A percentile compares a stretch with the other conserved stretches of the same genome.
These are phyloP conservation scores for Microthyrium microscopicum DNA, from an alignment of 2,329 filamentous ascomycete genomes.

Conservation along the genomic window DNA sequence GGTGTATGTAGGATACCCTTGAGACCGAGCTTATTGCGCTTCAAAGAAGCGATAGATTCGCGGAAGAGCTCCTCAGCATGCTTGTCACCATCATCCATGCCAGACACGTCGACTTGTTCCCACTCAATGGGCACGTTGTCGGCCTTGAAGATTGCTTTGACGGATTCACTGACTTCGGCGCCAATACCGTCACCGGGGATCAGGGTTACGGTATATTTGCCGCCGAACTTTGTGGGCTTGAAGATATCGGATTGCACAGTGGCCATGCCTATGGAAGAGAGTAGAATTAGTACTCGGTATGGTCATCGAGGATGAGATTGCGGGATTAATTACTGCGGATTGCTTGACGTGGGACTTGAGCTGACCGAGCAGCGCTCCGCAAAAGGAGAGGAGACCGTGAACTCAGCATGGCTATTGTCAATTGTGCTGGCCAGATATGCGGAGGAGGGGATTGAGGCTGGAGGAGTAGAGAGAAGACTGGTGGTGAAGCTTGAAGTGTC, in stretches of 20 bases:
- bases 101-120: slow-evolving; percentile 94
- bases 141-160: slow-evolving; percentile 99
- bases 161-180: slow-evolving; percentile 90
- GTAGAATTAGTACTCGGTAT: no score
- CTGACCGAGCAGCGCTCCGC: no score
- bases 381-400: no score
- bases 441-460: no score
- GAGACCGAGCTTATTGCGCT: slow-evolving; percentile 95
- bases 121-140: slow-evolving; percentile 97
- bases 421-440: no score
- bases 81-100: slow-evolving; percentile 69
- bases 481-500: no score
- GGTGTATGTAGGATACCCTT: slow-evolving; percentile 99
- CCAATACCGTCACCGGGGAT: slow-evolving; percentile 98
- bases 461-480: no score
- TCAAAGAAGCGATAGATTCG: slow-evolving; percentile 85
- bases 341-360: no score
- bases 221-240: slow-evolving; percentile 96
- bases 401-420: no score
- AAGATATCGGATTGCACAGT: slow-evolving; percentile 91
- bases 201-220: slow-evolving; percentile 97
- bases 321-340: no score
- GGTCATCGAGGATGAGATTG: no score
- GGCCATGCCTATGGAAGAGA: no score
- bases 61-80: slow-evolving; percentile 90